Percentiles rank a stretch among this genome's conserved stretches.
These are phyloP conservation scores for Hanseniaspora uvarum DNA, from an alignment of 1,139 yeast genomes.

Conservation along the genomic window DNA sequence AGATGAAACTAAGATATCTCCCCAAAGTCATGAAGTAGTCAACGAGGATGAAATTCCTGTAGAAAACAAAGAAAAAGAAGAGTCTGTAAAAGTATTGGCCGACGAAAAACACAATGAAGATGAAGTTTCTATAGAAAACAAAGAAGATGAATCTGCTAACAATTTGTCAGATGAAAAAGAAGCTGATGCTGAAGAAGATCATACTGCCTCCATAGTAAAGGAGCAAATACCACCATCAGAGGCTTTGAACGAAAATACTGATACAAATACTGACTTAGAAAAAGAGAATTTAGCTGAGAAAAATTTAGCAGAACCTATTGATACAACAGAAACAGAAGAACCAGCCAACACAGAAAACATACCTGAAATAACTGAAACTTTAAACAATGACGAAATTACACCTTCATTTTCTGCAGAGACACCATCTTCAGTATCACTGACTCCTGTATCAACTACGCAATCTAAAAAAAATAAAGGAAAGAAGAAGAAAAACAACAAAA, in stretches of 20 bases:
- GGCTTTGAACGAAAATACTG: neutral
- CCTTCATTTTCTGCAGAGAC: neutral
- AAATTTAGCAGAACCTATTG: neutral
- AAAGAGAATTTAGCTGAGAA: neutral
- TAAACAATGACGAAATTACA: neutral
- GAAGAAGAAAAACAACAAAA: constrained; percentile 5
- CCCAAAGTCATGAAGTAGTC: neutral
- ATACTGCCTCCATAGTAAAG: neutral
- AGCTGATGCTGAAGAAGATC: too few species aligned
- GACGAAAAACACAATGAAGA: too few species aligned
- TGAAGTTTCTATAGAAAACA: too few species aligned
- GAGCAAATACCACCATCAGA: neutral
- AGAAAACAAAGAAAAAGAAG: too few species aligned
- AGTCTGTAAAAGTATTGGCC: too few species aligned
- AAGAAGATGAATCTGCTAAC: too few species aligned
- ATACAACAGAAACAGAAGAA: neutral
- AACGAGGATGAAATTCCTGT: neutral
- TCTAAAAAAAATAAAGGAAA: constrained; percentile 11
- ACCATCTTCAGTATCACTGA: neutral
- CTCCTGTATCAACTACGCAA: neutral
- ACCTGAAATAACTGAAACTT: constrained; percentile 4
- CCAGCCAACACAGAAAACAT: constrained; percentile 2
- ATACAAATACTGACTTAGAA: neutral
- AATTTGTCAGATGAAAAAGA: too few species aligned
- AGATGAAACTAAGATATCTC: neutral